Evolutionary conservation across 176 grass and related monocot genomes (phyloP), one percentile per base, ranked within the genome.

Genomic region (Triticum dicoccoides): DNA sequence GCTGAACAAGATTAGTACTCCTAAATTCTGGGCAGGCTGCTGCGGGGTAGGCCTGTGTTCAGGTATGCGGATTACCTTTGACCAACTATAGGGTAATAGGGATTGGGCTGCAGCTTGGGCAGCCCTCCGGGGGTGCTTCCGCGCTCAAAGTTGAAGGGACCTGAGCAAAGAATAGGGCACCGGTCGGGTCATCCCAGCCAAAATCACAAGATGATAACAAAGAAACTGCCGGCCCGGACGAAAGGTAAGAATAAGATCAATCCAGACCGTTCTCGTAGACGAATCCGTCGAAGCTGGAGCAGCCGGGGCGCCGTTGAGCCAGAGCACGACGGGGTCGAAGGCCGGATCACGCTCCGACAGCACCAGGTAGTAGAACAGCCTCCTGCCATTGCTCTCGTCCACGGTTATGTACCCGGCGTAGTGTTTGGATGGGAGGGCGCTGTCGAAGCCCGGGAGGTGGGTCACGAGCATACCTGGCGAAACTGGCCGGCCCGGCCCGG

Each of bases 281-380:
- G 81, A 98, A 95, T 12, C 96, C 96, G 41, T 95, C 91, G 69
- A 98, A 95, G 73, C 96, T 98, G 37, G 96, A 98, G 86, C 90
- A 98, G 10, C 96, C 96, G 0, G 96, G 96, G 2, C 93, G 21
- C 96, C 96, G 84, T 98, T 98, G 56, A 98, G 85, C 96, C 91
- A 95, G 62, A 95, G 70, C n/a, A 98, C 96, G 38, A 98, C 86
- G 6, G 91, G 96, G 84, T 98, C 96, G 69, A 33, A 21, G 6
- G 88, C 56, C 6, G 93, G 91, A 75, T 82, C 88, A 23, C 84
- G 77, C 81, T 94, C 96, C 21, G 96, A 95, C 11, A 82, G 65
- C 37, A 89, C 93, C 0, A 98, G 88, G 90, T 98, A 94, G 83
- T 98, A 98, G 88, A 92, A 98, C 1, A 98, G 88, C 68, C 86